Base-by-base conservation (phyloP, 768 basidiomycete genomes). In the Mycena filopes region DNA sequence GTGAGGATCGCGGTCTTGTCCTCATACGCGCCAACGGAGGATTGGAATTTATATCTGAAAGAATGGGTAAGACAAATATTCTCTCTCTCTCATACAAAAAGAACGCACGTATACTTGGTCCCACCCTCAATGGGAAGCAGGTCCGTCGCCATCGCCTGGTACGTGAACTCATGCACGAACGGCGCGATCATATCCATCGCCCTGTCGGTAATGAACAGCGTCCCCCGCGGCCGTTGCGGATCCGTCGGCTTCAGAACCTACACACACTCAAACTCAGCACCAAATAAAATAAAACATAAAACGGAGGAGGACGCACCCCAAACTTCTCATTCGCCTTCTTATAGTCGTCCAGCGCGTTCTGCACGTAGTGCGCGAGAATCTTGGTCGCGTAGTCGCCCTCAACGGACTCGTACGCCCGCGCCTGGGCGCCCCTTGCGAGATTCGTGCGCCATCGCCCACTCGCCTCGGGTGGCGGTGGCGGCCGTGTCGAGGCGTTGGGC, bases 71-170 rank as follows among this genome's bases (percentile, higher is more conserved):
- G n/a, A n/a, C n/a, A n/a, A n/a, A n/a, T n/a, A n/a, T n/a, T n/a
- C n/a, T n/a, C n/a, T n/a, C n/a, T n/a, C n/a, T n/a, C n/a, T n/a
- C n/a, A n/a, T n/a, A n/a, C n/a, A n/a, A n/a, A n/a, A n/a, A n/a
- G n/a, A 51, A 83, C 94, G 60, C 69, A 97, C 95, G 87, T 89
- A 78, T 98, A 99, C 77, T 86, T 90, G 11, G 83, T 84, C 26
- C 96, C 97, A 65, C 94, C 89, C 60, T 95, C 87, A 55, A 99
- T 93, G 20, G 90, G 91, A 7, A 99, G 83, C 21, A 99, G 78
- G 76, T 99, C 98, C 71, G 96, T 95, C 51, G 92, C 92, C 98
- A 99, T 99, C 0, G 98, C 97, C 77, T 99, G 98, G 77, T 99
- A 99, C 23, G 97, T 99, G 74, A 99, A 99, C 74, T 99, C 98